Evolutionary conservation across 1,284 basidiomycete species (phyloP), one percentile per base, ranked within the genome.

Genomic region (Gymnopus androsaceus): DNA sequence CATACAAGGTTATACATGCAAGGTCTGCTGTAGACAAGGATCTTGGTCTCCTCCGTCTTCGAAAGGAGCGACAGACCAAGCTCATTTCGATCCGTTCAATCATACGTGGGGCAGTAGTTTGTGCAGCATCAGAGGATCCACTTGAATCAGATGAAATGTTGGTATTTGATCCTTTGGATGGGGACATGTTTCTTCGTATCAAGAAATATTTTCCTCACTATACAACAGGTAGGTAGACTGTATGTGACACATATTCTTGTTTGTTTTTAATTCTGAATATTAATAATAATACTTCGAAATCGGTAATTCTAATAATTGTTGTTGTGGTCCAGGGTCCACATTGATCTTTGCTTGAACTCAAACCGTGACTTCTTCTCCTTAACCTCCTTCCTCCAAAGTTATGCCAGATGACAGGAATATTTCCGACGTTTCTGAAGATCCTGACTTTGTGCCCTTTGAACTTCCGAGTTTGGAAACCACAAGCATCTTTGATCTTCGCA

Each of bases 31-130:
- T 60, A 23, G 69, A 72, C 38, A 56, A 44, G 30, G 62, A 67
- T 28, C 56, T 71, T 4, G 36, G 62, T 1, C 51, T 70, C 12
- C 54, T 61, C 34, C 51, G 64, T 2, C 41, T 67, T 25, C 37
- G 55, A 30, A 41, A 45, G 4, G 42, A 51, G 7, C 45, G 51
- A 19, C 7, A 50, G 15, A 47, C 57, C 1, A 57, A 63, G 34
- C 63, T 70, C 45, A 63, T 70, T 28, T 62, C 63, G 3, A 41
- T 64, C 8, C 42, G 57, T 21, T 65, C 64, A 1, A 66, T 71
- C 12, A 59, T 71, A 33, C 61, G 61, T 33, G 69, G 69, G 9
- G 65, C 63, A 5, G 33, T 68, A 15, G 28, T 65, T 9, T 55
- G 61, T 1, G 44, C 42, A 9, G 61, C 61, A 11, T 17, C 76